A percentile compares a stretch with the other conserved stretches of the same genome.
These are phyloP conservation scores for Spatholobus suberectus DNA, from an alignment of 306 rosid species.

Conservation along the genomic window DNA sequence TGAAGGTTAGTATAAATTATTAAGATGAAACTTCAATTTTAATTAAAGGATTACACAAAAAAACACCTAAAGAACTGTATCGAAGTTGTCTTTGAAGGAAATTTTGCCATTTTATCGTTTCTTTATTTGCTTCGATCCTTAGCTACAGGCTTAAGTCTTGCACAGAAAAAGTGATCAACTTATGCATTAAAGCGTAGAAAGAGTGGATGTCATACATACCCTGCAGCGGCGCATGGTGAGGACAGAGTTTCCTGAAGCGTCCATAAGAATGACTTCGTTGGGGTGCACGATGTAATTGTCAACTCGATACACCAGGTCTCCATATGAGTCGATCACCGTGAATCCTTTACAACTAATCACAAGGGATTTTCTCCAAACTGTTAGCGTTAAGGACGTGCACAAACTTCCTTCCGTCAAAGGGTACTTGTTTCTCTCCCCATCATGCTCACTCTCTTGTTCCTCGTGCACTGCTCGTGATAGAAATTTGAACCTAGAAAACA, in stretches of 20 bases:
- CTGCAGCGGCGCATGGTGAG: slow-evolving; percentile 73
- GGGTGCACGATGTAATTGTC: slow-evolving; percentile 75
- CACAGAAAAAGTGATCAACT: too few species aligned
- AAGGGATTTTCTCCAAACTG: slow-evolving; percentile 88
- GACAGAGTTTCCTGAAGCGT: slow-evolving; percentile 68
- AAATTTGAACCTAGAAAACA: slow-evolving; percentile 61
- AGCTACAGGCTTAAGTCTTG: too few species aligned
- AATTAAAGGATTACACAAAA: too few species aligned
- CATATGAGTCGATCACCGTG: slow-evolving; percentile 78
- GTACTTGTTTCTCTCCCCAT: slow-evolving; percentile 30
- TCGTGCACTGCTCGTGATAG: slow-evolving; percentile 72
- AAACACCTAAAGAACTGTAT: too few species aligned
- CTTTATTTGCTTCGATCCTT: neutral
- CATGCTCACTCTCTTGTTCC: slow-evolving; percentile 38
- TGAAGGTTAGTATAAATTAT: too few species aligned
- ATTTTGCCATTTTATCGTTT: neutral
- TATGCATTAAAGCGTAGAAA: neutral
- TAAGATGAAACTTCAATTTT: too few species aligned
- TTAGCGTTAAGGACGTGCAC: slow-evolving; percentile 61
- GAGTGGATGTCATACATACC: slow-evolving; percentile 40
- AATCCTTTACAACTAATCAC: slow-evolving; percentile 74
- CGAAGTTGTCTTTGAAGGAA: too few species aligned
- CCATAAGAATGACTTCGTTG: slow-evolving; percentile 79
- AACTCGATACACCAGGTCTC: slow-evolving; percentile 80
- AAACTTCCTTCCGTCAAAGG: slow-evolving; percentile 29